phyloP scores from a whole-genome alignment of 768 basidiomycete genomes.

The Kwoniella botswanensis region DNA sequence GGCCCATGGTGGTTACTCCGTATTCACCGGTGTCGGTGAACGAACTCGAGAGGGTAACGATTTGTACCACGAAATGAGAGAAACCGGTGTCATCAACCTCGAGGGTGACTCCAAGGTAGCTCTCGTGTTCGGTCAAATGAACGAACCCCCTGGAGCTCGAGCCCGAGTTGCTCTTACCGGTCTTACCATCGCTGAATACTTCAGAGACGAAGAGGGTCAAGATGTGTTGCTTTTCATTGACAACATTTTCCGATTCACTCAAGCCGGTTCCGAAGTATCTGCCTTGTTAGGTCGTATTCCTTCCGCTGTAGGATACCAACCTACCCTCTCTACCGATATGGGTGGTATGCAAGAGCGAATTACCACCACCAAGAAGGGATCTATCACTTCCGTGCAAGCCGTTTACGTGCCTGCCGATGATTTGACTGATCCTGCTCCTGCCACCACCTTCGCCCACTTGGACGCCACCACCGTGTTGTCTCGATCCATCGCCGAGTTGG shows the following conservation, averaged over 20 bases:
- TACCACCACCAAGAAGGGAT: slow-evolving; percentile 99
- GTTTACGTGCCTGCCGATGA: slow-evolving; percentile 99
- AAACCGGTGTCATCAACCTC: slow-evolving; percentile 99
- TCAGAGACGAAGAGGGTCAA: slow-evolving; percentile 99
- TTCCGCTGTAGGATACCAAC: slow-evolving; percentile 99
- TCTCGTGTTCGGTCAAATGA: slow-evolving; percentile 99
- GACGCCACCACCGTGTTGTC: slow-evolving; percentile 99
- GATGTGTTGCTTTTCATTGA: slow-evolving; percentile 99
- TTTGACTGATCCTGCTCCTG: slow-evolving; percentile 99
- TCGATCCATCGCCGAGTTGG: slow-evolving; percentile 78
- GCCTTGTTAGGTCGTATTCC: slow-evolving; percentile 99
- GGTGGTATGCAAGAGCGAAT: slow-evolving; percentile 99
- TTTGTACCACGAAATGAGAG: slow-evolving; percentile 78
- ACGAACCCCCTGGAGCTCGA: slow-evolving; percentile 99
- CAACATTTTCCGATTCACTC: slow-evolving; percentile 99
- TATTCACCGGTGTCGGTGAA: slow-evolving; percentile 98
- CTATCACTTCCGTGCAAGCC: slow-evolving; percentile 99
- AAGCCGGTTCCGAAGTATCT: slow-evolving; percentile 99
- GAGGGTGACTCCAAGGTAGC: slow-evolving; percentile 99
- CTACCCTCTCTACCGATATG: slow-evolving; percentile 99
- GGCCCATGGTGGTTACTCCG: slow-evolving; percentile 99
- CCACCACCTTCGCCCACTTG: slow-evolving; percentile 99
- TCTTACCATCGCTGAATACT: slow-evolving; percentile 99
- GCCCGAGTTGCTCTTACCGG: slow-evolving; percentile 99
- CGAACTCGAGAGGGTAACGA: slow-evolving; percentile 99